Conservation (phyloP, 352 stramenopile species). For the Phytophthora cajani region DNA sequence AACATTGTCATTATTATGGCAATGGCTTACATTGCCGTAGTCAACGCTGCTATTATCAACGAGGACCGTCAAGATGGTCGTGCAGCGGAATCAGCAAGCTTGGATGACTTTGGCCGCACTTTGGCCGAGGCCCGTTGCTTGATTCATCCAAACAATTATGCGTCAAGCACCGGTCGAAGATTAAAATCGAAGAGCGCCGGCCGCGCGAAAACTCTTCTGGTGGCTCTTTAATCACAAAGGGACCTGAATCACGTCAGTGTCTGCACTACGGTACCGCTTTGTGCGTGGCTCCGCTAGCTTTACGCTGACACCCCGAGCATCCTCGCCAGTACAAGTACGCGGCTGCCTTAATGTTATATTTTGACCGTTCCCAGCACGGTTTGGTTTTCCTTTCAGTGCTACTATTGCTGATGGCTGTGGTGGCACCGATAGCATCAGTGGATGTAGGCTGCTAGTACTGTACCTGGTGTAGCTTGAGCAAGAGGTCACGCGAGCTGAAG, state of each 20-base stretch:
- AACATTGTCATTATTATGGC: background rate
- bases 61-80: background rate
- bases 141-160: background rate
- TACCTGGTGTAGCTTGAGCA: background rate
- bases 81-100: constrained; percentile 2
- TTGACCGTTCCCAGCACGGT: too few relatives aligned
- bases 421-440: background rate
- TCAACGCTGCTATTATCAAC: background rate
- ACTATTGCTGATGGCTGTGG: background rate
- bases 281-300: background rate
- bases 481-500: background rate
- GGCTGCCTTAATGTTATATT: too few relatives aligned
- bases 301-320: background rate
- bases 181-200: background rate
- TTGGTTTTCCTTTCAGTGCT: background rate
- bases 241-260: background rate
- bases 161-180: background rate
- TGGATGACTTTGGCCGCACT: background rate
- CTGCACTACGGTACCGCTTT: background rate
- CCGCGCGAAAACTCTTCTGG: constrained; percentile 2
- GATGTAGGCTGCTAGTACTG: too few relatives aligned
- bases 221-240: background rate
- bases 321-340: background rate
- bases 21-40: background rate
- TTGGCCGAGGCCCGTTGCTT: background rate